Base-by-base conservation (phyloP, 257 asterid species). In the Fraxinus pennsylvanica region DNA sequence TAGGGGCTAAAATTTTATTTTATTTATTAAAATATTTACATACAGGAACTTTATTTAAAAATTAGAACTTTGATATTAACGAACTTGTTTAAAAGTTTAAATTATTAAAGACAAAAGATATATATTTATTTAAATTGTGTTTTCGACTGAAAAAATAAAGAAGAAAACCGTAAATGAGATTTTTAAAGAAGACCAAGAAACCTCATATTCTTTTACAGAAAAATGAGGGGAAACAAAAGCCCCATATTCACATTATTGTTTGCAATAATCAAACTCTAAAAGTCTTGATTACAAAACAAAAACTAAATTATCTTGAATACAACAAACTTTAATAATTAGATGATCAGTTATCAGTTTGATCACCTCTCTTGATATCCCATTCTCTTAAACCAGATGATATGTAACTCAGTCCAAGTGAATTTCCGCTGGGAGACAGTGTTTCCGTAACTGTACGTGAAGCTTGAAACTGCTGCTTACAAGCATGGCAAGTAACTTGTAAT, bases 401-500 rank as follows among this genome's bases (percentile, higher is more conserved):
- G 63, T 41, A 38, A 21, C 63, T 71, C 75, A 41, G 10, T 13
- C 61, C 75, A 27, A 71, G 32, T 71, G 75, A 71, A 71, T 43
- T 71, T 19, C 54, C 75, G 6, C 19, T 38, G 4, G 61, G 30
- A 3, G 21, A 41, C 21, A n/a, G 19, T 12, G 75, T 50, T 43
- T 39, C 75, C 25, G 75, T 21, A 41, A 39, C 30, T 9, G 52
- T n/a, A 30, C 63, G 13, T 22, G 75, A 43, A 78, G 71, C 52
- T 79, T 87, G 92, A 74, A 82, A 87, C 33, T 81, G 83, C 47
- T 84, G 80, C 86, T 86, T 87, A 80, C 97, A 92, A 69, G 86
- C 76, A 68, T 88, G 86, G 82, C 97, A 92, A 25, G 96, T 92
- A 79, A 91, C 82, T 72, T 89, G 88, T 10, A 86, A 71, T 36